Evolutionary conservation across 2,329 filamentous ascomycete genomes (phyloP).

Genomic region (Aspergillus sp.): DNA sequence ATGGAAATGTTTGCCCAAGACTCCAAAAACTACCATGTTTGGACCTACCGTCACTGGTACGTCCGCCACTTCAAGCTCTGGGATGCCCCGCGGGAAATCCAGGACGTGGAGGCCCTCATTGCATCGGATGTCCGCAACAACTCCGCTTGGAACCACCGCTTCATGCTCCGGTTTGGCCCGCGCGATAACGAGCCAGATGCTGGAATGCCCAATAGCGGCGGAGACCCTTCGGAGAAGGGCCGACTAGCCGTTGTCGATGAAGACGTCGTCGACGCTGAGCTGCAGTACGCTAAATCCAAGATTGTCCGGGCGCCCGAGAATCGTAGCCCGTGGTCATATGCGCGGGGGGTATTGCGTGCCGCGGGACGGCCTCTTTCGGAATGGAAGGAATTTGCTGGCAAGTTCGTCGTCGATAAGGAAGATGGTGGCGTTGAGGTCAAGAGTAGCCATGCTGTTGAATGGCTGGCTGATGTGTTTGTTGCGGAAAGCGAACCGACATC

Average conservation of each 20-base stretch:
- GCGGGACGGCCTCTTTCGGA: slow-evolving; percentile 54
- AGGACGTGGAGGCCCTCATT: slow-evolving; percentile 71
- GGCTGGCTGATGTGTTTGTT: slow-evolving; percentile 50
- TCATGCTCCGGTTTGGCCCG: slow-evolving; percentile 83
- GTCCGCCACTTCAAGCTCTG: slow-evolving; percentile 65
- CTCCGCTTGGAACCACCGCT: slow-evolving; percentile 95
- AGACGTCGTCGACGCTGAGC: slow-evolving; percentile 70
- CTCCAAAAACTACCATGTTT: slow-evolving; percentile 97
- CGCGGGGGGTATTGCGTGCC: slow-evolving; percentile 73
- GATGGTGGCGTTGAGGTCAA: slow-evolving; percentile 53
- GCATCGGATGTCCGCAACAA: slow-evolving; percentile 88
- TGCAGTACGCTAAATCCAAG: slow-evolving; percentile 71
- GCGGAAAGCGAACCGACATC: slow-evolving; percentile 38
- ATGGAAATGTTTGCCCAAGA: slow-evolving; percentile 78
- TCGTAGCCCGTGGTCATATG: slow-evolving; percentile 90
- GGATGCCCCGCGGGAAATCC: slow-evolving; percentile 62
- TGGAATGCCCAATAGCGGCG: slow-evolving; percentile 35
- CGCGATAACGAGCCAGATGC: slow-evolving; percentile 42
- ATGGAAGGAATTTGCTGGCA: slow-evolving; percentile 55
- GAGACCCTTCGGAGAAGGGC: slow-evolving; percentile 30
- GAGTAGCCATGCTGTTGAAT: slow-evolving; percentile 61
- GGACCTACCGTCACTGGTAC: slow-evolving; percentile 86
- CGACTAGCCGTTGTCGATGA: slow-evolving; percentile 54
- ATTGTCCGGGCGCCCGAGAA: slow-evolving; percentile 86
- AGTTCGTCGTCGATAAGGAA: slow-evolving; percentile 53